These are phyloP conservation scores for Lentinula raphanica DNA, from an alignment of 768 basidiomycete genomes.

Conservation along the genomic window DNA sequence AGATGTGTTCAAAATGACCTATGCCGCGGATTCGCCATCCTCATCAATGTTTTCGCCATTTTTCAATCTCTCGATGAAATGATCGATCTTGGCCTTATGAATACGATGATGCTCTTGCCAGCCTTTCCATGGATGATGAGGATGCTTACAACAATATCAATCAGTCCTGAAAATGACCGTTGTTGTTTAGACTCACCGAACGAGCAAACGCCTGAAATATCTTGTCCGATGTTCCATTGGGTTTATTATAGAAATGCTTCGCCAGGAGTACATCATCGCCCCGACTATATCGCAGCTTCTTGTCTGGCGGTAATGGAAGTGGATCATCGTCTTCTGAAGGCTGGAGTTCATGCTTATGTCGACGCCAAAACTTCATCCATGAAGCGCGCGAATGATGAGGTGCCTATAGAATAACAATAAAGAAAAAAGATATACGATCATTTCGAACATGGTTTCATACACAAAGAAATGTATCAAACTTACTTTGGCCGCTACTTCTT, in stretches of 20 bases:
- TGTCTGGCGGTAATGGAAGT: constrained; percentile 71
- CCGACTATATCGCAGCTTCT: constrained; percentile 83
- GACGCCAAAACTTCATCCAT: constrained; percentile 91
- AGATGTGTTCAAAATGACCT: not conserved
- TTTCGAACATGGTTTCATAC: not conserved
- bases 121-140: constrained; percentile 91
- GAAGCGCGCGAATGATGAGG: constrained; percentile 89
- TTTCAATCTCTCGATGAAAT: constrained; percentile 58
- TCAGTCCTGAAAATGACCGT: not conserved
- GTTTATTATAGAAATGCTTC: constrained; percentile 64
- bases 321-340: constrained; percentile 64
- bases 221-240: constrained; percentile 78
- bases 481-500: constrained; percentile 68
- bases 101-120: constrained; percentile 92
- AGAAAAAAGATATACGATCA: constrained; percentile 2
- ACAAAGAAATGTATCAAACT: constrained; percentile 15
- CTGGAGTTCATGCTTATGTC: constrained; percentile 81
- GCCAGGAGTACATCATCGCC: constrained; percentile 78
- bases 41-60: constrained; percentile 49
- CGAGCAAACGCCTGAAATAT: constrained; percentile 79
- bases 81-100: constrained; percentile 82
- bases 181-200: constrained; percentile 36
- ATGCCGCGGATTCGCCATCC: constrained; percentile 9
- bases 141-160: constrained; percentile 43
- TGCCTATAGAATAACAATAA: constrained; percentile 44